A percentile compares a stretch with the other conserved stretches of the same genome.
phyloP scores from a whole-genome alignment of 768 basidiomycete genomes.

The Suillus luteus region DNA sequence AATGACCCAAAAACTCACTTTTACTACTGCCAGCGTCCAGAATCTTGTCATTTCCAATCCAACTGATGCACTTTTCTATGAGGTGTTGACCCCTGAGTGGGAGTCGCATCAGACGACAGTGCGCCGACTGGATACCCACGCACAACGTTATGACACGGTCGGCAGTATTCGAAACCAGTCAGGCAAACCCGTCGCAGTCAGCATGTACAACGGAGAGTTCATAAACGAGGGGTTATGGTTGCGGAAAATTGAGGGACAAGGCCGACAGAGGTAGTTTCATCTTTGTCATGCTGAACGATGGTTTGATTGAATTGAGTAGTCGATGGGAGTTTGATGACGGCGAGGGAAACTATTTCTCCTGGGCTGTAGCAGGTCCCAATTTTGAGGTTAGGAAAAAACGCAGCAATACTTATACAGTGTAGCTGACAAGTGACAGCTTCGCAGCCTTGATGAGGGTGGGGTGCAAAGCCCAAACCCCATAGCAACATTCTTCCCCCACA shows the following conservation, averaged over 20 bases:
- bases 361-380: slow-evolving; percentile 16
- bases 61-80: slow-evolving; percentile 42
- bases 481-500: slow-evolving; percentile 37
- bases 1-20: slow-evolving; percentile 35
- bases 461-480: slow-evolving; percentile 30
- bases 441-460: slow-evolving; percentile 25
- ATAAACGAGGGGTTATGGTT: slow-evolving; percentile 34
- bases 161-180: slow-evolving; percentile 36
- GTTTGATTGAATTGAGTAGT: slow-evolving; percentile 11
- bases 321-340: slow-evolving; percentile 28
- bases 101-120: slow-evolving; percentile 37
- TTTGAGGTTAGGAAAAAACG: slow-evolving; percentile 17
- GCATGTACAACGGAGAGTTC: slow-evolving; percentile 31
- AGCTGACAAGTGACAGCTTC: slow-evolving; percentile 26
- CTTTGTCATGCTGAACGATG: not conserved
- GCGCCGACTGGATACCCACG: slow-evolving; percentile 33
- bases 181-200: slow-evolving; percentile 32
- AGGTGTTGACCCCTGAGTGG: slow-evolving; percentile 42
- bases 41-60: slow-evolving; percentile 41
- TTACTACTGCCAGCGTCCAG: slow-evolving; percentile 40
- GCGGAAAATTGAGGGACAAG: slow-evolving; percentile 20
- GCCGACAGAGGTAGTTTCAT: slow-evolving; percentile 17
- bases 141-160: slow-evolving; percentile 31
- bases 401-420: not conserved
- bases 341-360: slow-evolving; percentile 25